Percentiles rank a stretch among this genome's conserved stretches.
phyloP scores from a whole-genome alignment of 106 monocot genomes.

The Amphibolis antarctica region DNA sequence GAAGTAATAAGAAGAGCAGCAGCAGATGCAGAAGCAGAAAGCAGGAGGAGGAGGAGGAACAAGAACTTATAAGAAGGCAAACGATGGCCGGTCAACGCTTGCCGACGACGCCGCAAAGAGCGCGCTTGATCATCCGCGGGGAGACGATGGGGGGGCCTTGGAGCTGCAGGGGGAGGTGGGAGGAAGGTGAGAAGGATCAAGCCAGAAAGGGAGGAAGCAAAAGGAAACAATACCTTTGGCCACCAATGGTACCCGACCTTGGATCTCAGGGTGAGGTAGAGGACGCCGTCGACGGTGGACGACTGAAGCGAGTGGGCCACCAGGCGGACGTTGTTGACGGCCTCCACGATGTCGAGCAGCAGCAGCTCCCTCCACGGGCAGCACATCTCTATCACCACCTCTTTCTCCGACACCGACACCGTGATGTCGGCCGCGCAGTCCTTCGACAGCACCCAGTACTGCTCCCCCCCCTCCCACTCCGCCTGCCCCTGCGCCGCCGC shows the following conservation, averaged over 20 bases:
- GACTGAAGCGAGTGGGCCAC: constrained; percentile 65
- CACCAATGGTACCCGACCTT: constrained; percentile 32
- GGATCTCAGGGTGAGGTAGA: constrained; percentile 45
- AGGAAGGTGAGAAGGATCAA: not conserved
- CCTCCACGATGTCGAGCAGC: constrained; percentile 57
- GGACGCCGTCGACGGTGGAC: constrained; percentile 27
- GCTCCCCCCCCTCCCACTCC: constrained; percentile 17
- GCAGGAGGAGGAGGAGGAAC: too few relatives aligned
- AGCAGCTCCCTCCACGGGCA: constrained; percentile 74
- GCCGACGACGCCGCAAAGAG: constrained; percentile 2
- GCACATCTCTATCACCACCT: constrained; percentile 44
- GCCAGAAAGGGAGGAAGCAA: not conserved
- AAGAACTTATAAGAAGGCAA: too few relatives aligned
- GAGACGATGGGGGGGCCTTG: not conserved
- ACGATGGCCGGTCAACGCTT: too few relatives aligned
- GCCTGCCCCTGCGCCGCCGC: constrained; percentile 16
- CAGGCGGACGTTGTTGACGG: constrained; percentile 40
- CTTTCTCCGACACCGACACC: constrained; percentile 50
- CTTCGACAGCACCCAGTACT: constrained; percentile 21
- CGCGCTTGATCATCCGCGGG: constrained; percentile 8
- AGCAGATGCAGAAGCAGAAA: too few relatives aligned
- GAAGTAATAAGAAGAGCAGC: too few relatives aligned
- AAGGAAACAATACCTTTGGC: not conserved
- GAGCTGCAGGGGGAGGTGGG: not conserved
- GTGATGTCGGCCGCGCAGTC: constrained; percentile 28